Evolutionary conservation across 2,329 filamentous ascomycete species (phyloP), one percentile per base, ranked within the genome.

Genomic region (Colletotrichum cordylinicola): DNA sequence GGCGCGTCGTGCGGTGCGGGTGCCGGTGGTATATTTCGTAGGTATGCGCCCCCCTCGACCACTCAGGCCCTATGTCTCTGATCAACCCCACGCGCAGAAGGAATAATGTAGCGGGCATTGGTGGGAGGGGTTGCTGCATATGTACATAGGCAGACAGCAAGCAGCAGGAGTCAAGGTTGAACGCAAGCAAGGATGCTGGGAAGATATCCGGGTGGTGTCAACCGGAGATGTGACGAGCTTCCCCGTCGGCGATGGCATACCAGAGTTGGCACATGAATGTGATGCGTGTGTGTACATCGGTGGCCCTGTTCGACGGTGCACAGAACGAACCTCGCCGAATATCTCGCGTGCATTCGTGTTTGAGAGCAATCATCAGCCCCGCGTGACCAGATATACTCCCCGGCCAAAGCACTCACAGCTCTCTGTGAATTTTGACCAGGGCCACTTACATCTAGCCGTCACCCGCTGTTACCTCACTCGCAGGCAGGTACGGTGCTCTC

Each of bases 11-110:
- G 62, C 56, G 21, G 48, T 67, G 48, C 24, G 61, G 58, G 35
- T 27, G 33, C 21, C 29, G 35, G 69, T 48, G 58, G 39, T 65
- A 18, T 52, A 62, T 43, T 43, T 64, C 43, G 43, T 52, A 31
- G 56, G 27, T 60, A 62, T 33, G 58, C 66, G 33, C n/a, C 10
- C 71, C 39, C 24, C 10, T 66, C 52, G 35, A 56, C 74, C 48
- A 58, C 58, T 21, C 65, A 56, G 52, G 12, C 64, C 67, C 65
- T 65, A 70, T 74, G 65, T 74, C 71, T 74, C 70, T 76, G 64
- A 66, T 76, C 66, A 74, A 55, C 65, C 74, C 74, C 66, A 76
- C 66, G 71, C 71, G 37, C 62, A 67, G 61, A 70, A 67, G 71
- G 29, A 74, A 76, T 62, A 52, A 70, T 69, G 61, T 62, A 60